Percentiles rank a stretch among this genome's conserved stretches.
phyloP scores from a whole-genome alignment of 352 stramenopile species.

The Globisporangium polare region DNA sequence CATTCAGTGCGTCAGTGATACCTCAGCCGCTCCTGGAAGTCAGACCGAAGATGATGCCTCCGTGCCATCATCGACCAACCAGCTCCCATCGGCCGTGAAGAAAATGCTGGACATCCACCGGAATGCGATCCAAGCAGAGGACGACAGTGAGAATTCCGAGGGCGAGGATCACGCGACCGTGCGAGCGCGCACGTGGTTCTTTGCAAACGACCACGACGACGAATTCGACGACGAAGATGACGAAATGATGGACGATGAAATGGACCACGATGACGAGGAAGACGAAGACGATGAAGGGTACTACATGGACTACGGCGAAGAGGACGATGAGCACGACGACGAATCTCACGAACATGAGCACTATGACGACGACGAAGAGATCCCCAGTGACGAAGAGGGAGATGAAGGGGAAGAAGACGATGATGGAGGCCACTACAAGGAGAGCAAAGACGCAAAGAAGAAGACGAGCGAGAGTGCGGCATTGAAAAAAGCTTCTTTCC shows the following conservation, averaged over 20 bases:
- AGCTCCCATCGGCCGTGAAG: constrained; percentile 35
- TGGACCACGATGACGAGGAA: constrained; percentile 53
- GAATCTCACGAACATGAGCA: constrained; percentile 23
- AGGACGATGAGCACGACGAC: constrained; percentile 42
- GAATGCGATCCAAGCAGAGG: constrained; percentile 19
- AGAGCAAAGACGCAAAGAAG: neutral
- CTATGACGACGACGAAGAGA: constrained; percentile 26
- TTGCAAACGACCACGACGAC: constrained; percentile 39
- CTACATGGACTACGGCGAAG: constrained; percentile 59
- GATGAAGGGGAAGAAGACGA: constrained; percentile 10
- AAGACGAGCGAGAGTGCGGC: neutral
- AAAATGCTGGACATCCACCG: constrained; percentile 58
- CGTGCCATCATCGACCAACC: neutral
- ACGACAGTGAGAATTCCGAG: constrained; percentile 56
- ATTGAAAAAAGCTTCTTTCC: neutral
- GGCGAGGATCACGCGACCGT: constrained; percentile 24
- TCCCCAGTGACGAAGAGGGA: constrained; percentile 34
- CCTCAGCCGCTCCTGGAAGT: neutral
- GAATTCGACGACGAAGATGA: constrained; percentile 44
- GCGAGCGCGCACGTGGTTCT: constrained; percentile 33
- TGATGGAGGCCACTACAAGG: constrained; percentile 5
- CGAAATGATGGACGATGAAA: constrained; percentile 48
- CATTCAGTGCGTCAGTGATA: constrained; percentile 14
- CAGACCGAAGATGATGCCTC: neutral
- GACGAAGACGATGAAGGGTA: constrained; percentile 49